Evolutionary conservation across 257 asterid genomes (phyloP).

Genomic region (Avicennia marina): DNA sequence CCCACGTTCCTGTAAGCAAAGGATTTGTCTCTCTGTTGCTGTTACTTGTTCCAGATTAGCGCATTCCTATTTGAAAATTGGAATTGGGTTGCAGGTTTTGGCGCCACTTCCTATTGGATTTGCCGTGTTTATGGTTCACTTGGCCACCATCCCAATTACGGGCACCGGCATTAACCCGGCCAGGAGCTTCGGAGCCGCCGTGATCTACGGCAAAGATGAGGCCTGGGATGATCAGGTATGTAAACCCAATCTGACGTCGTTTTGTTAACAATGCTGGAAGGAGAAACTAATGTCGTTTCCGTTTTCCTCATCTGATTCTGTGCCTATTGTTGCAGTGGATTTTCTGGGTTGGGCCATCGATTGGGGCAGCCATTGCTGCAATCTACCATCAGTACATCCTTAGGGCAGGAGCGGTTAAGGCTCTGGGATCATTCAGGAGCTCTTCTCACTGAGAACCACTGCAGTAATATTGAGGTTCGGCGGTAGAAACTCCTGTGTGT

Average conservation of each 20-base stretch:
- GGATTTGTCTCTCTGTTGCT: background rate
- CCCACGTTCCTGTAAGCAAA: conserved; percentile 65
- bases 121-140: conserved; percentile 76
- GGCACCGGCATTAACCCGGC: conserved; percentile 82
- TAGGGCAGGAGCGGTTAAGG: conserved; percentile 72
- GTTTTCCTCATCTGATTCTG: background rate
- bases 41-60: background rate
- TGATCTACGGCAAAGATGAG: conserved; percentile 49
- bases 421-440: conserved; percentile 77
- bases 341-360: conserved; percentile 84
- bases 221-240: conserved; percentile 69
- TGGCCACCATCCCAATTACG: conserved; percentile 74
- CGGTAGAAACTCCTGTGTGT: too few relatives aligned
- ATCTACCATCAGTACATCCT: conserved; percentile 60
- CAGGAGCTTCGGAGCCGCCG: conserved; percentile 72
- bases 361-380: conserved; percentile 84
- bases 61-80: background rate
- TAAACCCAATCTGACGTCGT: background rate
- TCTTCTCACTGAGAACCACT: conserved; percentile 24
- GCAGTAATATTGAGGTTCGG: too few relatives aligned
- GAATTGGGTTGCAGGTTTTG: conserved; percentile 42
- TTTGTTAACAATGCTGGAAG: background rate
- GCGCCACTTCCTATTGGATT: conserved; percentile 87
- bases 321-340: conserved; percentile 46
- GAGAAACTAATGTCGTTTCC: background rate